Evolutionary conservation across 1,139 yeast genomes (phyloP), one percentile per base, ranked within the genome.

Genomic region (Lodderomyces elongisporus): DNA sequence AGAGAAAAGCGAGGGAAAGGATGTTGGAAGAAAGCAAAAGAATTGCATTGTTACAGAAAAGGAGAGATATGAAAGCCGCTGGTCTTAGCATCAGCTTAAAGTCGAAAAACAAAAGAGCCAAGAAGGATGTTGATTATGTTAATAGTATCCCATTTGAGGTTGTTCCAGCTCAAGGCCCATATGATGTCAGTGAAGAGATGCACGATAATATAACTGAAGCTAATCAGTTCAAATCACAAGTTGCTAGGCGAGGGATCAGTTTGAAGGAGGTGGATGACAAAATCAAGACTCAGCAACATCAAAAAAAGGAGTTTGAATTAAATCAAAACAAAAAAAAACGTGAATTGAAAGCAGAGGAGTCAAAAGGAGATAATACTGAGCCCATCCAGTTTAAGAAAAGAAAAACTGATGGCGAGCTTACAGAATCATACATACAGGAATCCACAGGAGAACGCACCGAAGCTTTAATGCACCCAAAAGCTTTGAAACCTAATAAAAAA

Each of bases 11-110:
- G 3, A 67, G 98, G 37, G 98, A 91, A 50, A 66, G 93, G 36
- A 73, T 87, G 74, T 45, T 67, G 27, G 85, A 79, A 33, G 89
- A 83, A 49, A 79, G 85, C 38, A 74, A 77, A 47, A 62, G 95
- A 27, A 66, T 87, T 14, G 87, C 96, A 0, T 60, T 81, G 38
- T 54, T 89, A 12, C 95, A 88, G 47, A 84, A 82, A 47, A 67
- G 96, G 41, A 64, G 96, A 42, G 96, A 88, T 46, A 62, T 88
- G 50, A 85, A 85, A 50, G 85, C 83, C 29, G 93, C 95, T 0
- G 96, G 96, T 2, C 73, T 85, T 16, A 78, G 74, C 31, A 68
- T 78, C 1, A 68, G 70, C 42, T 54, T 74, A 39, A 71, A 66
- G 42, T 53, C 62, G 23, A 74, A 65, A 46, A 77, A 74, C 48